phyloP scores from a whole-genome alignment of 164 flowering plant genomes.

The Kingdonia uniflora region DNA sequence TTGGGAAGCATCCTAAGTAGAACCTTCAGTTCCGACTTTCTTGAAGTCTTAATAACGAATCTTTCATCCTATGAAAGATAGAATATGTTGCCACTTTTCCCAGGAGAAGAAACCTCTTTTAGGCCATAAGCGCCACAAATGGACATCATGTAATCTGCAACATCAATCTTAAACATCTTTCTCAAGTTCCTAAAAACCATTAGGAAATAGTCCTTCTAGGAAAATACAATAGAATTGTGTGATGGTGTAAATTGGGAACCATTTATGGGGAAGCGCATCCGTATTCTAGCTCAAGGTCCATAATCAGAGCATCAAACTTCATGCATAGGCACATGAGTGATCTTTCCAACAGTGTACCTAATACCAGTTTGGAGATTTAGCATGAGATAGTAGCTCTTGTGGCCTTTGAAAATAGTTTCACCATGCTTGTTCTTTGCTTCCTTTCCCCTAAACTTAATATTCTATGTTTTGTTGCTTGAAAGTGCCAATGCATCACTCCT shows the following conservation, averaged over 20 bases:
- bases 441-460: conserved; percentile 24
- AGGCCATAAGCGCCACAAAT: conserved; percentile 94
- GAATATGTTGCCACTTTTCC: conserved; percentile 96
- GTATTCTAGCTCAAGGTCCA: conserved; percentile 76
- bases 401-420: conserved; percentile 36
- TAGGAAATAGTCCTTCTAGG: conserved; percentile 91
- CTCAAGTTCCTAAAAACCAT: conserved; percentile 85
- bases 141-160: conserved; percentile 95
- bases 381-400: conserved; percentile 58
- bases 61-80: conserved; percentile 78
- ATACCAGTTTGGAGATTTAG: conserved; percentile 92
- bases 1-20: conserved; percentile 81
- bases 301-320: conserved; percentile 70
- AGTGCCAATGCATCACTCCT: conserved; percentile 16
- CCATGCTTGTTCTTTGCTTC: conserved; percentile 37
- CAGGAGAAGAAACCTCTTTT: conserved; percentile 90
- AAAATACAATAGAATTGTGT: conserved; percentile 70
- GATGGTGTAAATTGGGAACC: conserved; percentile 86
- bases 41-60: conserved; percentile 85
- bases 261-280: conserved; percentile 79
- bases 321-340: conserved; percentile 54
- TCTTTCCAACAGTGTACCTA: conserved; percentile 85
- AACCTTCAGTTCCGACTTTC: conserved; percentile 73
- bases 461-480: conserved; percentile 26
- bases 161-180: conserved; percentile 80